phyloP scores from a whole-genome alignment of 164 flowering plant genomes.

The Dillenia suffruticosa region DNA sequence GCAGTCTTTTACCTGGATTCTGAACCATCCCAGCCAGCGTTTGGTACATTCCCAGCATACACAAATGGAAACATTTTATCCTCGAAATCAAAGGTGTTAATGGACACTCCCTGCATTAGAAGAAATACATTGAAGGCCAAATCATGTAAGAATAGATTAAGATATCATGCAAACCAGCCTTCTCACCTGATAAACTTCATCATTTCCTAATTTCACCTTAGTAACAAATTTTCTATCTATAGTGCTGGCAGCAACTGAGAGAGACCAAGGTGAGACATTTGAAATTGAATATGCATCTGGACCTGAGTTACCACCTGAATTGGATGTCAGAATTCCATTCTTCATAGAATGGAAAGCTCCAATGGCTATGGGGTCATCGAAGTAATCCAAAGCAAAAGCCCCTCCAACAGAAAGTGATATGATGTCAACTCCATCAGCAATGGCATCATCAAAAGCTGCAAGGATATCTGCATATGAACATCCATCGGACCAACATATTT shows the following conservation, averaged over 20 bases:
- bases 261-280: constrained; percentile 18
- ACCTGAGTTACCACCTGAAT: constrained; percentile 18
- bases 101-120: no score
- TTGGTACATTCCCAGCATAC: no score
- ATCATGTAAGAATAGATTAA: no score
- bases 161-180: no score
- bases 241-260: constrained; percentile 22
- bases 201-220: constrained; percentile 28
- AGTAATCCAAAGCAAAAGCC: not conserved
- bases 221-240: constrained; percentile 19
- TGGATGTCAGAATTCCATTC: constrained; percentile 15
- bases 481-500: constrained; percentile 17
- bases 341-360: constrained; percentile 24
- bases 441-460: constrained; percentile 26
- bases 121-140: no score
- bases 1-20: no score
- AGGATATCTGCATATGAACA: constrained; percentile 16
- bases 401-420: constrained; percentile 18
- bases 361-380: constrained; percentile 13
- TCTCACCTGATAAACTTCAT: constrained; percentile 9
- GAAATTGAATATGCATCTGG: not conserved
- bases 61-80: no score
- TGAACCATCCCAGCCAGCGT: no score
- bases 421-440: constrained; percentile 24
- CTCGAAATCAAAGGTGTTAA: no score